Conservation (phyloP, 2,329 filamentous ascomycete genomes). For the Aspergillus pseudoglaucus region DNA sequence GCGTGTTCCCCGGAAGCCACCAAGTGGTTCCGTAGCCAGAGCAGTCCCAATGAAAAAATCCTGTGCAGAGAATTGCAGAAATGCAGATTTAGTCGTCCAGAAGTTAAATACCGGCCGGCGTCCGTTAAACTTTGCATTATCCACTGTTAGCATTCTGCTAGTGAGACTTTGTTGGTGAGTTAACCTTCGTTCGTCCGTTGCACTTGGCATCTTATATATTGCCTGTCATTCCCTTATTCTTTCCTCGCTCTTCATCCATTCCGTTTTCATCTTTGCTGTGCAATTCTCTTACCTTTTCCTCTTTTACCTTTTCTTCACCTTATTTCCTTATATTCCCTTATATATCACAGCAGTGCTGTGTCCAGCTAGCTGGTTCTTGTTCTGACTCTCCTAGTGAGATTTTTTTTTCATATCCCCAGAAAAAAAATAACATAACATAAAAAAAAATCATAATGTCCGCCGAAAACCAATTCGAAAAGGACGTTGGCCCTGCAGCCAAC, state of each 20-base stretch:
- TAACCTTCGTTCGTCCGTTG: background rate
- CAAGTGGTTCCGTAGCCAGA: background rate
- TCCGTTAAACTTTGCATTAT: background rate
- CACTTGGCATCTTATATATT: background rate
- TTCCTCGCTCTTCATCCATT: background rate
- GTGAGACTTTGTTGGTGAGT: background rate
- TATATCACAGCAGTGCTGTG: slow-evolving; percentile 23
- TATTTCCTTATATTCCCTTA: slow-evolving; percentile 6
- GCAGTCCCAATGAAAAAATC: background rate
- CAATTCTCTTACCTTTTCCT: background rate
- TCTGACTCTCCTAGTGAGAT: background rate
- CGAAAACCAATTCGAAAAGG: slow-evolving; percentile 27
- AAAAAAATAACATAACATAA: background rate
- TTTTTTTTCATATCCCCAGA: background rate
- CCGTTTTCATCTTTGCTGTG: background rate
- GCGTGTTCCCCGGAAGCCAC: background rate
- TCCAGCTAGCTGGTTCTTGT: slow-evolving; percentile 22
- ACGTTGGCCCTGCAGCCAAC: slow-evolving; percentile 13
- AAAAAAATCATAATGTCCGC: slow-evolving; percentile 19
- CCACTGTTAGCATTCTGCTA: too few relatives aligned
- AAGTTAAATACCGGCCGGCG: background rate
- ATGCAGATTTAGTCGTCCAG: too few relatives aligned
- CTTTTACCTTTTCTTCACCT: slow-evolving; percentile 5
- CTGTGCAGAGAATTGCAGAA: too few relatives aligned
- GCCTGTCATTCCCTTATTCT: background rate